These are phyloP conservation scores for Ceratobasidium papillatum DNA, from an alignment of 1,284 basidiomycete genomes.

Conservation along the genomic window DNA sequence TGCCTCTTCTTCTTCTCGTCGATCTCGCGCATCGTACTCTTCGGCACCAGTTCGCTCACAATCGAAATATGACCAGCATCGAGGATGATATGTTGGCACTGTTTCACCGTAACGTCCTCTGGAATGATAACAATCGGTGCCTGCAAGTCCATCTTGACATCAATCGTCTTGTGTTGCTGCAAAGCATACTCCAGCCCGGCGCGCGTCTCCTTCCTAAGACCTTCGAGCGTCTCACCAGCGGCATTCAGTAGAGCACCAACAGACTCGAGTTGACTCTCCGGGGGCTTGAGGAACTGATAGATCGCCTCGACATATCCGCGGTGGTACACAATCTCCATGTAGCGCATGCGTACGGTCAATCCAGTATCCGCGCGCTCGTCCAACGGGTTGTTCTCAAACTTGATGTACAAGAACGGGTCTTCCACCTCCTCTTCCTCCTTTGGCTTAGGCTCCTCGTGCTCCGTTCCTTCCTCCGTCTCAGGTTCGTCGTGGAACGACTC, in stretches of 20 bases:
- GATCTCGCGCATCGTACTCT: slow-evolving; percentile 81
- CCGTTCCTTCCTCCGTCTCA: slow-evolving; percentile 48
- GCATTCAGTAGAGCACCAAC: slow-evolving; percentile 90
- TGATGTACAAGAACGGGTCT: slow-evolving; percentile 90
- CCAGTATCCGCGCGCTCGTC: slow-evolving; percentile 94
- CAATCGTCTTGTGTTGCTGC: slow-evolving; percentile 93
- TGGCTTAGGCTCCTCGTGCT: slow-evolving; percentile 48
- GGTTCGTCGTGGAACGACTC: slow-evolving; percentile 46
- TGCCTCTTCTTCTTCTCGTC: slow-evolving; percentile 86
- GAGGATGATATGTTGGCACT: slow-evolving; percentile 88
- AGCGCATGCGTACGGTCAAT: slow-evolving; percentile 89
- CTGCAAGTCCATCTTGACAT: slow-evolving; percentile 95
- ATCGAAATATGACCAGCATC: slow-evolving; percentile 98
- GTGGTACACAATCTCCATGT: slow-evolving; percentile 99
- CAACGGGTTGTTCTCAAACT: slow-evolving; percentile 93
- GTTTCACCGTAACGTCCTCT: slow-evolving; percentile 82
- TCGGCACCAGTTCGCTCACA: slow-evolving; percentile 88
- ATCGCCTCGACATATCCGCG: slow-evolving; percentile 93
- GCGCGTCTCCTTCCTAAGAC: slow-evolving; percentile 92
- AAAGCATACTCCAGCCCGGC: slow-evolving; percentile 95
- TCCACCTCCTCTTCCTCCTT: slow-evolving; percentile 49
- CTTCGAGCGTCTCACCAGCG: slow-evolving; percentile 94
- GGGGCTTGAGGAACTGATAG: slow-evolving; percentile 93
- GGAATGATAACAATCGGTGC: slow-evolving; percentile 98
- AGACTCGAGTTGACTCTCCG: slow-evolving; percentile 94